Evolutionary conservation across 1,139 yeast genomes (phyloP).

Genomic region (Saccharomyces hybrid): DNA sequence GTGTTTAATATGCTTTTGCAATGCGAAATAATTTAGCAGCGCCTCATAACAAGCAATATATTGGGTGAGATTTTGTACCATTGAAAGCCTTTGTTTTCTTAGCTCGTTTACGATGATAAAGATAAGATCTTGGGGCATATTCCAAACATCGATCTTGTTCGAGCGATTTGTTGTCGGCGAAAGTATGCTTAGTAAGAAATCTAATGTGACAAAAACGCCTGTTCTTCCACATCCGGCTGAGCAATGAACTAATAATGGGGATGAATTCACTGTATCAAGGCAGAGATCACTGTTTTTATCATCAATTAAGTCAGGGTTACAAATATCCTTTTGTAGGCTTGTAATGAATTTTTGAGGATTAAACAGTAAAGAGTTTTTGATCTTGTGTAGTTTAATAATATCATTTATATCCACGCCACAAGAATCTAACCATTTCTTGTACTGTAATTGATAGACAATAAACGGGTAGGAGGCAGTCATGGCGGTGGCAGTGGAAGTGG

Average conservation of each 20-base stretch:
- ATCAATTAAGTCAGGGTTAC: background rate
- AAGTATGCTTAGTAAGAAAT: constrained; percentile 49
- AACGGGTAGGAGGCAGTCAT: constrained; percentile 8
- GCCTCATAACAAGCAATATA: constrained; percentile 66
- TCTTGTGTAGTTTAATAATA: constrained; percentile 44
- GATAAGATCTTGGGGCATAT: constrained; percentile 32
- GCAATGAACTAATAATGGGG: constrained; percentile 67
- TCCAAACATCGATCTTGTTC: constrained; percentile 33
- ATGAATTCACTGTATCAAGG: background rate
- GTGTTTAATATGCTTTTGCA: constrained; percentile 8
- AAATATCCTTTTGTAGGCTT: constrained; percentile 13
- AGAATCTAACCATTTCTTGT: constrained; percentile 74
- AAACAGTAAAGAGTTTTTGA: constrained; percentile 39
- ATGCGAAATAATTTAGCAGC: constrained; percentile 31
- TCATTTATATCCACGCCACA: constrained; percentile 56
- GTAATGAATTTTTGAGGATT: constrained; percentile 12
- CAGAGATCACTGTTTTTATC: background rate
- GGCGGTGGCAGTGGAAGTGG: constrained; percentile 26
- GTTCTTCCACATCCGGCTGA: constrained; percentile 93
- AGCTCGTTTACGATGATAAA: constrained; percentile 40
- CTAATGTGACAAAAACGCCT: constrained; percentile 76
- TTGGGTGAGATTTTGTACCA: constrained; percentile 79
- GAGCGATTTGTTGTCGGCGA: constrained; percentile 22
- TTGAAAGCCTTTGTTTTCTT: constrained; percentile 65
- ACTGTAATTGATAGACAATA: constrained; percentile 58